These are phyloP conservation scores for Cicer arietinum DNA, from an alignment of 306 rosid species.

Conservation along the genomic window DNA sequence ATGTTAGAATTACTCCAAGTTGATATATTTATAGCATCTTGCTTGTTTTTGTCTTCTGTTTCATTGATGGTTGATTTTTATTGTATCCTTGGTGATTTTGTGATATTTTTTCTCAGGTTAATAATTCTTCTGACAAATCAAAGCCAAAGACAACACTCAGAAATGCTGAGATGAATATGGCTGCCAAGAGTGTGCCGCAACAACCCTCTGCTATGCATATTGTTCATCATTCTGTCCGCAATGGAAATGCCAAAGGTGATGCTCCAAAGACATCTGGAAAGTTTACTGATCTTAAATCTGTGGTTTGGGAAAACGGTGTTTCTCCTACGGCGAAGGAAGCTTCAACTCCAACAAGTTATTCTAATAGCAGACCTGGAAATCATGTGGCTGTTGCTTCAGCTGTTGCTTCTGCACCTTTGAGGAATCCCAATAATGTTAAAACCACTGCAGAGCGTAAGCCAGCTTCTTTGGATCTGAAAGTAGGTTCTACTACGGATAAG, in stretches of 20 bases:
- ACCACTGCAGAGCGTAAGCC: slow-evolving; percentile 69
- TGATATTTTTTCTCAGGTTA: slow-evolving; percentile 56
- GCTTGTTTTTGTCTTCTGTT: background rate
- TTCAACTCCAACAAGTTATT: slow-evolving; percentile 64
- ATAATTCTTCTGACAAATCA: slow-evolving; percentile 81
- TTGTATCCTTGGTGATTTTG: slow-evolving; percentile 20
- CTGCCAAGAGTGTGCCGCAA: slow-evolving; percentile 69
- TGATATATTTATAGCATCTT: background rate
- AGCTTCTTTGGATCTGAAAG: slow-evolving; percentile 69
- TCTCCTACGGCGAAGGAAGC: slow-evolving; percentile 70
- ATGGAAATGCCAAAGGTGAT: slow-evolving; percentile 73
- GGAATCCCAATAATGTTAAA: slow-evolving; percentile 69
- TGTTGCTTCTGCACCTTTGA: slow-evolving; percentile 62
- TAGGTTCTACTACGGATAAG: slow-evolving; percentile 76
- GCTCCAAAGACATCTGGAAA: slow-evolving; percentile 85
- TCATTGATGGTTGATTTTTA: slow-evolving; percentile 7
- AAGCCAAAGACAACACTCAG: slow-evolving; percentile 74
- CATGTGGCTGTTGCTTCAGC: slow-evolving; percentile 72
- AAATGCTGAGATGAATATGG: slow-evolving; percentile 63
- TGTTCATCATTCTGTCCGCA: slow-evolving; percentile 69
- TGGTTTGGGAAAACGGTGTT: slow-evolving; percentile 81
- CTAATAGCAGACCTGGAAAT: slow-evolving; percentile 64
- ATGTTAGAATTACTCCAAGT: background rate
- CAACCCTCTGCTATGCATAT: slow-evolving; percentile 59
- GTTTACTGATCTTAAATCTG: slow-evolving; percentile 89